Evolutionary conservation across 306 rosid species (phyloP).

Genomic region (Dryas alaskensis): DNA sequence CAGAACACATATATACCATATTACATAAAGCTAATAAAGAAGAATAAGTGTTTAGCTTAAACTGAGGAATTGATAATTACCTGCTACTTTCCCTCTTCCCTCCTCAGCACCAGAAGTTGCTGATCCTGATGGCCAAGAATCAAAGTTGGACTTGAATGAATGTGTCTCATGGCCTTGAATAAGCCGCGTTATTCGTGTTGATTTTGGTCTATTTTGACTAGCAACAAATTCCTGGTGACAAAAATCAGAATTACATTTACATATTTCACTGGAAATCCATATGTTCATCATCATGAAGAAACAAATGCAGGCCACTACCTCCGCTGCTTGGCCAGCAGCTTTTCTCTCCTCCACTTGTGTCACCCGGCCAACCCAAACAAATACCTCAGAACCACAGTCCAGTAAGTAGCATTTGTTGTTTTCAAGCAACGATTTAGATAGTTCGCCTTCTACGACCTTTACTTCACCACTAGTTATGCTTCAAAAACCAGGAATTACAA

Average conservation of each 20-base stretch:
- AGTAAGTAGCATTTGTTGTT: constrained; percentile 84
- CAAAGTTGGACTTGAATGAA: constrained; percentile 90
- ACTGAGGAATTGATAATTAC: constrained; percentile 36
- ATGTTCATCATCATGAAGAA: constrained; percentile 29
- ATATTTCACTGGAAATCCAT: constrained; percentile 12
- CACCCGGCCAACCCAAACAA: constrained; percentile 91
- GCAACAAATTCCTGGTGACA: constrained; percentile 72
- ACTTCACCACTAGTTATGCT: constrained; percentile 79
- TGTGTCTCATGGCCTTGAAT: constrained; percentile 96
- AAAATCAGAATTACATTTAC: constrained; percentile 16
- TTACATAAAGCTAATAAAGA: constrained; percentile 24
- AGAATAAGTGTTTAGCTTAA: constrained; percentile 22
- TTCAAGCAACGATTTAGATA: constrained; percentile 80
- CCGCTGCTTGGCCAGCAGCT: constrained; percentile 77
- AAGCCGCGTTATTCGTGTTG: constrained; percentile 80
- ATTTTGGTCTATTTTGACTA: constrained; percentile 76
- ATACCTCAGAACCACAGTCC: constrained; percentile 92
- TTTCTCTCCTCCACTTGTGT: constrained; percentile 98
- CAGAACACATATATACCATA: constrained; percentile 26
- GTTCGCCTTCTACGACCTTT: constrained; percentile 73
- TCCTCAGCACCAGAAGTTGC: constrained; percentile 75
- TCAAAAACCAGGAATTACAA: constrained; percentile 30
- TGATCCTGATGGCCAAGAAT: constrained; percentile 95
- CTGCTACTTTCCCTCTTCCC: constrained; percentile 99
- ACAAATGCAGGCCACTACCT: constrained; percentile 51